Conservation (phyloP, 2,329 filamentous ascomycete genomes). For the Aureobasidium musti region DNA sequence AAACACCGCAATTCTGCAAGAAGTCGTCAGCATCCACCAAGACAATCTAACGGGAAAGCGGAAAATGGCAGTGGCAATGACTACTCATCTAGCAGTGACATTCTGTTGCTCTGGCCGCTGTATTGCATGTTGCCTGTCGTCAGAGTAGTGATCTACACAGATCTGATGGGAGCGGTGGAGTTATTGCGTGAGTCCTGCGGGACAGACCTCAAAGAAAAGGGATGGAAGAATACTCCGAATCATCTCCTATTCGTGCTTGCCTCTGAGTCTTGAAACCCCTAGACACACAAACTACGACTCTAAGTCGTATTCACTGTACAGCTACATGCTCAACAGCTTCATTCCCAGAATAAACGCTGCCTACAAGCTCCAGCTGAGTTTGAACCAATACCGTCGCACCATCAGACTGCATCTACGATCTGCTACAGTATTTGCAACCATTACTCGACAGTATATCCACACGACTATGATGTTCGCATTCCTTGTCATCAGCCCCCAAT, state of each 20-base stretch:
- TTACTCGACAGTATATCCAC: background rate
- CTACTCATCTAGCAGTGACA: background rate
- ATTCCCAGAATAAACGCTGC: background rate
- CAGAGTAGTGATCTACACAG: background rate
- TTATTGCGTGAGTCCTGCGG: background rate
- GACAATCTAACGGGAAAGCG: background rate
- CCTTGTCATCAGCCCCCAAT: background rate
- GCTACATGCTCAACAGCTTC: background rate
- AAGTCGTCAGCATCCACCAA: background rate
- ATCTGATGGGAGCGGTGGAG: background rate
- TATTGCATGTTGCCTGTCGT: background rate
- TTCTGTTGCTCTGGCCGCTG: background rate
- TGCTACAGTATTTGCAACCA: background rate
- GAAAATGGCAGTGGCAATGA: background rate
- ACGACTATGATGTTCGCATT: background rate
- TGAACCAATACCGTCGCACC: background rate
- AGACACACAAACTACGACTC: background rate
- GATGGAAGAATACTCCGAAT: background rate
- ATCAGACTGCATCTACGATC: background rate
- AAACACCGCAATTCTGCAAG: background rate
- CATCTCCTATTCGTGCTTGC: constrained; percentile 2
- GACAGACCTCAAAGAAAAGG: background rate
- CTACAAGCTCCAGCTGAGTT: background rate
- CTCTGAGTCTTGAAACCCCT: background rate
- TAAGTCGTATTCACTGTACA: constrained; percentile 5